Conservation (phyloP, 306 rosid species). For the Delonix regia region DNA sequence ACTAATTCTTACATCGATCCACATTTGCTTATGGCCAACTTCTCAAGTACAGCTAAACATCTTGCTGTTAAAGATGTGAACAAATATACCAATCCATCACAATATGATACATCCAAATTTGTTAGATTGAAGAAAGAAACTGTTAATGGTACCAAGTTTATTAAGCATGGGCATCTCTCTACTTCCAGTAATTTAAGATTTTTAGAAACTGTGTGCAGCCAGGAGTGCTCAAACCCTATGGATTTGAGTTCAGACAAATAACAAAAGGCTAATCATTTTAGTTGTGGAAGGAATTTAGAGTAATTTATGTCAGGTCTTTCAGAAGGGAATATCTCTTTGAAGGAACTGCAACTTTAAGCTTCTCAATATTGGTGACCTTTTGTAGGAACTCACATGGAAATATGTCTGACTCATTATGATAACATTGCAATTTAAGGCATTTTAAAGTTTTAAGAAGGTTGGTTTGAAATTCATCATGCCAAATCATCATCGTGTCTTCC, state of each 20-base stretch:
- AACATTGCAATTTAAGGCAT: rapidly evolving
- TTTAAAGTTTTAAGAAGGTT: neutral
- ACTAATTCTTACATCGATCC: too few species aligned
- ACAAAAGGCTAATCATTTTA: neutral
- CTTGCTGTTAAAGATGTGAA: too few species aligned
- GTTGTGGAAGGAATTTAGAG: neutral
- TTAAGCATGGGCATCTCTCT: neutral
- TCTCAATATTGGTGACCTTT: neutral
- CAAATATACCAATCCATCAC: too few species aligned
- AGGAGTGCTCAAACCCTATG: constrained; percentile 31
- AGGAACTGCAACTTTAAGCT: neutral
- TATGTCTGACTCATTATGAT: neutral
- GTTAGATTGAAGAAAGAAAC: constrained; percentile 11
- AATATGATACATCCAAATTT: neutral
- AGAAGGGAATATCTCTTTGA: neutral
- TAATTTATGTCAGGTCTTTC: neutral
- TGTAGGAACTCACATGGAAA: neutral
- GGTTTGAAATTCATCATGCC: neutral
- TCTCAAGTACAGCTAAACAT: too few species aligned
- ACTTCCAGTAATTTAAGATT: neutral
- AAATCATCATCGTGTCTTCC: neutral
- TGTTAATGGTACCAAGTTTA: neutral
- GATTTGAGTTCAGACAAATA: neutral
- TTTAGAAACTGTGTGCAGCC: neutral
- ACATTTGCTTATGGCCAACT: too few species aligned